Base-by-base conservation (phyloP, 805 yeast species). In the Saitoella complicata region DNA sequence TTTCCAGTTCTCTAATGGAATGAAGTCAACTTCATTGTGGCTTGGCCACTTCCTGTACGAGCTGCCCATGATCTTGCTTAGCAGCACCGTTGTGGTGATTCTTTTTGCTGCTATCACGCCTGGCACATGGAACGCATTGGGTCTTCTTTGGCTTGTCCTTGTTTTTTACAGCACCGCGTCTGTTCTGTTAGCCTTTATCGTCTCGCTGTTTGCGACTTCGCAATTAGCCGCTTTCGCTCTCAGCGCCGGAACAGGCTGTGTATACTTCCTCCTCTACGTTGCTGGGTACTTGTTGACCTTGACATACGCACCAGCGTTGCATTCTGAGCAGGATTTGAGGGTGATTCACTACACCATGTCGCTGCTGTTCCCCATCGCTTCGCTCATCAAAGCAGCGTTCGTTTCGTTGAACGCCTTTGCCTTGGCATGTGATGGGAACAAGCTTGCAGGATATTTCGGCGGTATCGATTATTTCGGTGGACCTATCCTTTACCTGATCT, bases 161-260 rank as follows among this genome's bases (percentile, higher is more conserved):
- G 40, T 59, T 44, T 46, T 61, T 29, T 61, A 58, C 42, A 61
- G 61, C 3, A 39, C 59, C 21, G 57, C 61, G 5, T 49, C 64
- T 1, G 46, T 50, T 21, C 47, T 56, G 29, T 37, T 58, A 11
- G 51, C 63, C 1, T 61, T 52, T 44, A 54, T 55, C 30, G 38
- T 61, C 8, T 61, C 65, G 32, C 50, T 60, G 35, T 39, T 61
- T 41, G 62, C 58, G 32, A 39, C 52, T 35, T 55, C 62, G 5
- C 62, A 59, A 39, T 46, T 61, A 31, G 62, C 78, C 3, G 64
- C 65, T 3, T 61, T 61, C 50, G 65, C 65, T 2, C 38, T 57
- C 31, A 55, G 59, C 2, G 64, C 64, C 6, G 61, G 61, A 32
- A 50, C 52, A 42, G 62, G 59, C 44, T 59, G 60, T 43, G 46